phyloP scores from a whole-genome alignment of 306 rosid genomes.

The Benincasa hispida region DNA sequence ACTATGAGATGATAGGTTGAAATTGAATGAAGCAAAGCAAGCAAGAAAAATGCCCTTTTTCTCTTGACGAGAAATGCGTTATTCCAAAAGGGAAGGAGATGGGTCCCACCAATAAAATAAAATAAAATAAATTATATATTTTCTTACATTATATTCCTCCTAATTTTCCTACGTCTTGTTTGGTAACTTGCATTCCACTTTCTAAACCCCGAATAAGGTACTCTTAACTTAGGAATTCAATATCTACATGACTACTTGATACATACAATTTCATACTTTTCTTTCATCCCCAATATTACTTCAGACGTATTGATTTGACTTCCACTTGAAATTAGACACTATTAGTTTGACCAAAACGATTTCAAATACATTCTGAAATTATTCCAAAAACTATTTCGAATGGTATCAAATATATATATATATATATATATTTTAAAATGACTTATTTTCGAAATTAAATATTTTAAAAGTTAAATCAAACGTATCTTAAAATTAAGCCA shows the following conservation, averaged over 20 bases:
- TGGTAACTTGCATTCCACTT: not conserved
- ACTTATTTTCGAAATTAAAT: too few relatives aligned
- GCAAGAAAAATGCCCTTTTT: not conserved
- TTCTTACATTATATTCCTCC: not conserved
- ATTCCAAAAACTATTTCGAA: too few relatives aligned
- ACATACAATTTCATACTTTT: too few relatives aligned
- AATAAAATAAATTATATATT: not conserved
- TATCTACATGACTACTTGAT: not conserved
- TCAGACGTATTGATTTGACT: too few relatives aligned
- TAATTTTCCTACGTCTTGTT: not conserved
- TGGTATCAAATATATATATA: too few relatives aligned
- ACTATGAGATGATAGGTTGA: not conserved
- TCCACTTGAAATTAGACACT: too few relatives aligned
- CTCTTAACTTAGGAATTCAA: not conserved
- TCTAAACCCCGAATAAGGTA: not conserved
- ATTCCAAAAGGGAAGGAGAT: not conserved
- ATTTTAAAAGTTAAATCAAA: too few relatives aligned
- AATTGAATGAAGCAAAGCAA: not conserved
- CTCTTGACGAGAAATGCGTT: not conserved
- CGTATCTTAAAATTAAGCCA: too few relatives aligned
- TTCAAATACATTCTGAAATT: too few relatives aligned
- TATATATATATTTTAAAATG: too few relatives aligned
- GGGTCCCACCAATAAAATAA: not conserved
- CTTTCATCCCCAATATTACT: too few relatives aligned
- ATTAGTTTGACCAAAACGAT: too few relatives aligned